Evolutionary conservation across 23 red algal genomes (phyloP).

Genomic region (Cyanidiococcus yangmingshanensis): DNA sequence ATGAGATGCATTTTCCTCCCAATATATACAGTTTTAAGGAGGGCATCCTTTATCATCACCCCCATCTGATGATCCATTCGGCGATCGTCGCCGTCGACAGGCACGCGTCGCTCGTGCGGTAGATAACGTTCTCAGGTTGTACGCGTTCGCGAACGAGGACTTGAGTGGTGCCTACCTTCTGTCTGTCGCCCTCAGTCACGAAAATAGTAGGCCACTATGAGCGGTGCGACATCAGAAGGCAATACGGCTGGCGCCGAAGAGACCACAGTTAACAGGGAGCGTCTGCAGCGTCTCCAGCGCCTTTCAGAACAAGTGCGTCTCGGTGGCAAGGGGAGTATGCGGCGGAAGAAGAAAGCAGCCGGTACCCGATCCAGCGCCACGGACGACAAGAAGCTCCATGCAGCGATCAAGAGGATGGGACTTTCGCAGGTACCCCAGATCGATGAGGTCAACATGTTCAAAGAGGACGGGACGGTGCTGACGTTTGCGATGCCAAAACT

Average conservation of each 20-base stretch:
- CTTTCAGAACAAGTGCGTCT: conserved; percentile 76
- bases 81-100: no score
- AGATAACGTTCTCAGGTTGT: no score
- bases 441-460: conserved; percentile 92
- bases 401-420: conserved; percentile 62
- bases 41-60: no score
- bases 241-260: not conserved
- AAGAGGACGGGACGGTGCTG: conserved; percentile 76
- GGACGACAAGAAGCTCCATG: conserved; percentile 89
- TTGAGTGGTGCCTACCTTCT: no score
- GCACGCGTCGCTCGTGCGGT: no score
- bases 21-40: no score
- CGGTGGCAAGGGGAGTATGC: conserved; percentile 89
- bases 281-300: conserved; percentile 75
- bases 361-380: conserved; percentile 66
- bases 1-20: no score
- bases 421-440: conserved; percentile 64
- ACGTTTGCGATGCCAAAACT: conserved; percentile 72
- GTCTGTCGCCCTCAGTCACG: no score
- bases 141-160: no score
- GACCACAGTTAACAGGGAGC: conserved; percentile 28
- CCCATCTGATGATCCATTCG: no score
- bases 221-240: not conserved
- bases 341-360: conserved; percentile 80
- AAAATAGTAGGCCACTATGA: no score